phyloP scores from a whole-genome alignment of 306 rosid genomes.

The Acmispon strigosus region DNA sequence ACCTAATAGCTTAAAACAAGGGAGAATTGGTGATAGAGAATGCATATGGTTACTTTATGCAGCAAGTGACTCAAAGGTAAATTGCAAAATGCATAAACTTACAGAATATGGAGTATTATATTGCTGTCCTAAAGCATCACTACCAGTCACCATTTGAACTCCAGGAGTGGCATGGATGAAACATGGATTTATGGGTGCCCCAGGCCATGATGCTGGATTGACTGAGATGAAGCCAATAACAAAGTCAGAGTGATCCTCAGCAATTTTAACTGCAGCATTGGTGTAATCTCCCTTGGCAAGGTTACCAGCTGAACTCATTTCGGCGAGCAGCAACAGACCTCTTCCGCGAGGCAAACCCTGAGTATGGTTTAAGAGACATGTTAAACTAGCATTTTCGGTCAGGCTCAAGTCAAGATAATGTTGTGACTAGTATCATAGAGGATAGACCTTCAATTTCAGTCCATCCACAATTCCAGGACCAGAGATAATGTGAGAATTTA shows the following conservation, averaged over 20 bases:
- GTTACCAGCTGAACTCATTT: conserved; percentile 96
- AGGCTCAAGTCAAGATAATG: not conserved
- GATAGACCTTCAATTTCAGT: conserved; percentile 67
- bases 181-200: conserved; percentile 62
- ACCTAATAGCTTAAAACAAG: not conserved
- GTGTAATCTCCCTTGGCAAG: conserved; percentile 91
- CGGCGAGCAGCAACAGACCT: conserved; percentile 82
- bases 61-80: not conserved
- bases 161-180: conserved; percentile 91
- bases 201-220: conserved; percentile 85
- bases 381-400: conserved; percentile 1
- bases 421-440: not conserved
- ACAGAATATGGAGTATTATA: conserved; percentile 83
- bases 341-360: conserved; percentile 78
- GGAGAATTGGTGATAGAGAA: not conserved
- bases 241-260: conserved; percentile 85
- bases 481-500: conserved; percentile 88
- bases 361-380: conserved; percentile 7
- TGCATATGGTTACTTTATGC: not conserved
- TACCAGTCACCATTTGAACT: conserved; percentile 67
- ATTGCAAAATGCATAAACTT: conserved; percentile 26
- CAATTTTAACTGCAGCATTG: conserved; percentile 71
- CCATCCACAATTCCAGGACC: conserved; percentile 96
- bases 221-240: conserved; percentile 91
- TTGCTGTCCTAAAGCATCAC: conserved; percentile 89